Conservation (phyloP, 2,329 filamentous ascomycete genomes). For the Penicillium sp. region DNA sequence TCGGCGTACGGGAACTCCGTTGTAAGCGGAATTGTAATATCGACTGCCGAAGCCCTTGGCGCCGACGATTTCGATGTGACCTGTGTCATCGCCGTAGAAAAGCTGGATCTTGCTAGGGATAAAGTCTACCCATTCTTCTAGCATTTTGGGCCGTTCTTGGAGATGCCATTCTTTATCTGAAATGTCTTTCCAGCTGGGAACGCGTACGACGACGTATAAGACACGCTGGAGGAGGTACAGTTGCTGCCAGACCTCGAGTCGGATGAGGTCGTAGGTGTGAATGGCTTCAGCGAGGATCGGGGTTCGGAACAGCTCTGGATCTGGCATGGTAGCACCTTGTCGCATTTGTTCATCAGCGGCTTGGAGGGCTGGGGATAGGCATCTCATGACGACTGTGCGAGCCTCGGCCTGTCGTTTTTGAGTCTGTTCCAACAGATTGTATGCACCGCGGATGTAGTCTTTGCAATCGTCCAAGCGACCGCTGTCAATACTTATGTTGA, state of each 20-base stretch:
- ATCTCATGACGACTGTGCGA: constrained; percentile 30
- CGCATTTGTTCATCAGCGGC: background rate
- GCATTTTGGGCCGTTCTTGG: constrained; percentile 46
- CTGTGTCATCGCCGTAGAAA: constrained; percentile 43
- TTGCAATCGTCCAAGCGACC: constrained; percentile 29
- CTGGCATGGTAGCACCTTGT: background rate
- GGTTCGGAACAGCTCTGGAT: constrained; percentile 26
- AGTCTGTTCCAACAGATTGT: constrained; percentile 35
- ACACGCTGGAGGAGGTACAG: constrained; percentile 28
- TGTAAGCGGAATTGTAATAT: constrained; percentile 8
- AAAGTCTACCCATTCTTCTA: constrained; percentile 56
- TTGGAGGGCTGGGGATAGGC: constrained; percentile 23
- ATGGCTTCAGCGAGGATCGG: constrained; percentile 36
- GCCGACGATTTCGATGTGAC: constrained; percentile 46
- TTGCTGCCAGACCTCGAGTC: constrained; percentile 37
- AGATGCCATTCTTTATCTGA: constrained; percentile 35
- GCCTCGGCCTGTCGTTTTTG: constrained; percentile 34
- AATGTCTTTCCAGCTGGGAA: constrained; percentile 19
- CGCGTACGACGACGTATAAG: constrained; percentile 9
- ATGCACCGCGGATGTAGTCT: constrained; percentile 35
- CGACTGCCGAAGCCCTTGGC: constrained; percentile 24
- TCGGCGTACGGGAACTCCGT: constrained; percentile 16
- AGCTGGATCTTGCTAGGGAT: constrained; percentile 41
- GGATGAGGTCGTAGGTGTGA: constrained; percentile 38
- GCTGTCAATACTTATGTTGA: constrained; percentile 34